Evolutionary conservation across 305 asterid species (phyloP).

Genomic region (Fraxinus sp.): DNA sequence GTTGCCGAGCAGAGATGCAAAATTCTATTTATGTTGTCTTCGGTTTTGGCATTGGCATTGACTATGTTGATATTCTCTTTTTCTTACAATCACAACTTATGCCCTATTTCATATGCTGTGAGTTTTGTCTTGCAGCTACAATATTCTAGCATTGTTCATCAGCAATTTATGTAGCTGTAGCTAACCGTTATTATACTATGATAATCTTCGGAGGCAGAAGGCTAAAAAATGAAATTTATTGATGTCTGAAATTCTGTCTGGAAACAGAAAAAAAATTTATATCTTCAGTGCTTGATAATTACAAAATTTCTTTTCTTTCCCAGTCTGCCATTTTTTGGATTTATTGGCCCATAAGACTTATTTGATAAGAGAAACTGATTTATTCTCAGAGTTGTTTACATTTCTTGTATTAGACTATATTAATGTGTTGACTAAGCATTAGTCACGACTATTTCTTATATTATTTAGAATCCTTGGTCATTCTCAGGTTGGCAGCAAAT

Average conservation of each 20-base stretch:
- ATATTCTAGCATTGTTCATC: not conserved
- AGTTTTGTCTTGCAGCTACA: not conserved
- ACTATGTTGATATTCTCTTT: not conserved
- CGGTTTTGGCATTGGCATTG: not conserved
- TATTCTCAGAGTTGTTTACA: not conserved
- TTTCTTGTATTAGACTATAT: not conserved
- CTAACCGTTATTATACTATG: not conserved
- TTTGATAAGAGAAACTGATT: not conserved
- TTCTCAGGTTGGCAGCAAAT: conserved; percentile 92
- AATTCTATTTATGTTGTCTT: not conserved
- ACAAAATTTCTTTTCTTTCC: not conserved
- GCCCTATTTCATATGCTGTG: not conserved
- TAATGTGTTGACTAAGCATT: not conserved
- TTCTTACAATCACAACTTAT: not conserved
- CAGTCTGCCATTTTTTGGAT: not conserved
- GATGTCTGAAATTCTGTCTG: not conserved
- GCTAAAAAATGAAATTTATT: not conserved
- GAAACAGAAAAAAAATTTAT: not conserved
- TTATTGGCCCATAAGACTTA: not conserved
- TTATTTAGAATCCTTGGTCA: conserved; percentile 1
- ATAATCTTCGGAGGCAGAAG: not conserved
- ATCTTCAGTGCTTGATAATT: not conserved
- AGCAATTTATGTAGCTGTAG: not conserved
- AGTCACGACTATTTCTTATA: not conserved
- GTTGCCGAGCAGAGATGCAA: not conserved